Evolutionary conservation across 2,329 filamentous ascomycete genomes (phyloP), one percentile per base, ranked within the genome.

Genomic region (Botrytis galanthina): DNA sequence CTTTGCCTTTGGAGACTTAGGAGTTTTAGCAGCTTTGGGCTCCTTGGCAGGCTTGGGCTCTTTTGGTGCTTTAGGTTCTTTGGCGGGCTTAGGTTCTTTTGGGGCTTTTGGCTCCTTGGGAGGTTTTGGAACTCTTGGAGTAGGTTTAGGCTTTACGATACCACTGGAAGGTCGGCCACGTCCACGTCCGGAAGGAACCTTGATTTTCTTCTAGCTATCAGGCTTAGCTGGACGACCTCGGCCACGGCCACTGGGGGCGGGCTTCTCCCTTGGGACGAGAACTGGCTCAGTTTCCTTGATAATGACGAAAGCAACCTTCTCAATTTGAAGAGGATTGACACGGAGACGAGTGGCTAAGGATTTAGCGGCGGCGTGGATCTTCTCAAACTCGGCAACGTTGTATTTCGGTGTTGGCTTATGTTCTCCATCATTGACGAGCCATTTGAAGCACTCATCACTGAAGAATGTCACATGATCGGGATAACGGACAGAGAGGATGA

Each of bases 391-490:
- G 77, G 89, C 90, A 32, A 83, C 81, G 60, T 86, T 91, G 82
- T 96, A 96, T 81, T 90, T 92, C 80, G 93, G 90, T 37, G 84
- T 82, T 0, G 79, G 82, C 71, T 83, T 86, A 29, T 62, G 57
- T 59, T 83, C 82, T 0, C 85, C 85, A n/a, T 82, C 81, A 79
- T 87, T 88, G 78, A 88, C 88, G 9, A 92, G 82, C 92, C 92
- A 95, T 76, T 90, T 87, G 79, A 90, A 95, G 5, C 91, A 86
- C 82, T 96, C 93, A 79, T 97, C 93, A 3, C 90, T 92, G 82
- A 95, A 95, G 84, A 95, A 95, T 2, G 92, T 87, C 67, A 90
- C 85, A 20, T 83, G 82, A 0, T 84, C 81, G 0, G 90, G 86
- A 74, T 90, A 86, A 76, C 90, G 87, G 7, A 92, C 88, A 7